Evolutionary conservation across 176 grass and related monocot genomes (phyloP), one percentile per base, ranked within the genome.

Genomic region (Saccharum officinarum): DNA sequence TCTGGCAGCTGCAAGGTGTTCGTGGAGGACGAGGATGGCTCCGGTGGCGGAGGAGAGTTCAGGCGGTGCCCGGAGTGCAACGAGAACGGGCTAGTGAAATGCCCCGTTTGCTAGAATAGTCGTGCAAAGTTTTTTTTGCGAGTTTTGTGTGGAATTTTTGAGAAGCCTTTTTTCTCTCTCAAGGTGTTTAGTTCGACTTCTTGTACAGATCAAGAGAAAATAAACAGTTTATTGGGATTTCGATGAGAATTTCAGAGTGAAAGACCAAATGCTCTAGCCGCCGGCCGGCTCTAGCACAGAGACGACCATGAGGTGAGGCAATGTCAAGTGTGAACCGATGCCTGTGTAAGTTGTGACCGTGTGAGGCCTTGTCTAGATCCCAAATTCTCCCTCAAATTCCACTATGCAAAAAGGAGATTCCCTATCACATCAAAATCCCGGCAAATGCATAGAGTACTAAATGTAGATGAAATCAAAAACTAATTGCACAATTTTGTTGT

Each of bases 1-100:
- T 99, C 80, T 4, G 94, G 97, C 49, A 99, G 94, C 91, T 97
- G 97, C 85, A 99, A 94, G 86, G 85, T 99, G 81, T 99, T 92
- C 85, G 88, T 92, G 45, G 61, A 71, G 25, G 90, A 91, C 39
- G 84, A 87, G 16, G 89, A 87, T 28, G 52, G 65, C 55, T 59
- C 54, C 54, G 20, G 54, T 30, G 87, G 40, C 45, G 81, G 40
- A 39, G 86, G 84, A 20, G 89, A 86, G 18, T 99, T 99, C 85
- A 85, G 86, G 78, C 69, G 92, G 71, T 99, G 94, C 80, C 80
- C 86, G 11, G 88, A 91, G 25, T 99, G 97, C 92, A 99, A 99
- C 75, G 97, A 99, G 89, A 99, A 99, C 75, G 97, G 97, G 3
- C 89, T 99, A 13, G 83, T 94, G 3, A 86, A 92, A 54, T 99